Percentiles rank a stretch among this genome's conserved stretches.
These are phyloP conservation scores for Apiospora phragmitis DNA, from an alignment of 2,329 filamentous ascomycete species.

Conservation along the genomic window DNA sequence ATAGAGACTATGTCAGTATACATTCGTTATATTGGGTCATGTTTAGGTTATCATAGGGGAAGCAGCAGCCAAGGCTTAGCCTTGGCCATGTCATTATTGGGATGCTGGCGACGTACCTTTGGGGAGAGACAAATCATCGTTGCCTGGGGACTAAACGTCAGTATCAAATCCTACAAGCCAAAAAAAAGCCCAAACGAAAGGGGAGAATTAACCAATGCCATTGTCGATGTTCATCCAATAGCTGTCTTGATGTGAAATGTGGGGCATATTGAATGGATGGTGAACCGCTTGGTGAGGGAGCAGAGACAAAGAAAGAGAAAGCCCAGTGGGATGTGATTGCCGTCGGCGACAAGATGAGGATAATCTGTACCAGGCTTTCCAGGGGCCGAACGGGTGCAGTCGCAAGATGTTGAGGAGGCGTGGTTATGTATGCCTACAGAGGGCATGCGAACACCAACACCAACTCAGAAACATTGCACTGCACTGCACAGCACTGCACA, in stretches of 20 bases:
- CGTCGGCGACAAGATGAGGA: background rate
- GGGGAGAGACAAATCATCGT: constrained; percentile 64
- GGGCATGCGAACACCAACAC: background rate
- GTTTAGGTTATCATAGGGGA: background rate
- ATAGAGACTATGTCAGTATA: constrained; percentile 26
- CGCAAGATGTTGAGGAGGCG: background rate
- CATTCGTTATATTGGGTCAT: background rate
- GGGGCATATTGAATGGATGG: constrained; percentile 15
- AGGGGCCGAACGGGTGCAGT: background rate
- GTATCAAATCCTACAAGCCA: constrained; percentile 21
- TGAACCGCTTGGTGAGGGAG: constrained; percentile 12
- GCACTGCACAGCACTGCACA: background rate
- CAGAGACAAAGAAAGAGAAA: constrained; percentile 14
- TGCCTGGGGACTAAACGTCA: constrained; percentile 47
- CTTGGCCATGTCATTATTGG: background rate
- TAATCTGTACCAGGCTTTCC: background rate
- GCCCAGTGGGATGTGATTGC: background rate
- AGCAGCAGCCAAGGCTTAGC: background rate
- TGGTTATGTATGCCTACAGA: background rate
- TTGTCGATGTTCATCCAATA: constrained; percentile 11
- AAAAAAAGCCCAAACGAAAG: constrained; percentile 3
- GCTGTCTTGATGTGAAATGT: constrained; percentile 11
- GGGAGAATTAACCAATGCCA: constrained; percentile 8
- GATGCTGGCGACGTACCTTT: constrained; percentile 52
- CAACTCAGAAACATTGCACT: background rate